Evolutionary conservation across 2,329 filamentous ascomycete genomes (phyloP), one percentile per base, ranked within the genome.

Genomic region (Colletotrichum theobromicola): DNA sequence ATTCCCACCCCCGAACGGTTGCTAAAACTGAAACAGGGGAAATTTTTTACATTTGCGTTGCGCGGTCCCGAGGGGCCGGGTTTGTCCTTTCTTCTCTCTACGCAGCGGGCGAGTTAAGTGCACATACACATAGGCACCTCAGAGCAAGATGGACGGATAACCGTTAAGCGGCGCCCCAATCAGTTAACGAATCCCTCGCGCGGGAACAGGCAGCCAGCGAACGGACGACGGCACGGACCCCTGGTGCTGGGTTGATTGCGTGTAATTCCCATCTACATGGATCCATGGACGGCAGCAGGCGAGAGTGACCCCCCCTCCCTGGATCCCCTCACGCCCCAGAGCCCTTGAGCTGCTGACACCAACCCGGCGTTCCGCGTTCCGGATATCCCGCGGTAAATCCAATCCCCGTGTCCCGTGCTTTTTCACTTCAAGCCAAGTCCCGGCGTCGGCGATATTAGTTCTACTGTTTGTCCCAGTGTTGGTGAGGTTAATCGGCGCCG

Each of bases 21-120:
- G 42, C 53, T 67, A 9, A 67, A 67, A 55, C n/a, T 74, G 67
- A 71, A 71, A 67, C 67, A 74, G 61, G 72, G 72, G 72, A 46
- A 34, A 35, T 32, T 6, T 67, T 26, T 34, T 16, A 15, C 5
- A 28, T 26, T 26, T 24, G n/a, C 32, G 16, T 32, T 62, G 30
- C 60, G 32, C 60, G 21, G 21, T 24, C 61, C 34, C 61, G 61
- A 28, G 35, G 35, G 16, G 13, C 61, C 35, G 61, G 37, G 37
- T 64, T 50, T 32, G 37, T 50, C 35, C 24, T 30, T 64, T 30
- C 10, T 30, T 21, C 30, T 60, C 28, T 15, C 15, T 28, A 50
- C 30, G 32, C 32, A 26, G 32, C 60, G 24, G 42, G 10, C 18
- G 26, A n/a, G 26, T 58, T 12, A 26, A 30, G 32, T 35, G 15